phyloP scores from a whole-genome alignment of 2,329 filamentous ascomycete genomes.

The Fusarium equiseti region DNA sequence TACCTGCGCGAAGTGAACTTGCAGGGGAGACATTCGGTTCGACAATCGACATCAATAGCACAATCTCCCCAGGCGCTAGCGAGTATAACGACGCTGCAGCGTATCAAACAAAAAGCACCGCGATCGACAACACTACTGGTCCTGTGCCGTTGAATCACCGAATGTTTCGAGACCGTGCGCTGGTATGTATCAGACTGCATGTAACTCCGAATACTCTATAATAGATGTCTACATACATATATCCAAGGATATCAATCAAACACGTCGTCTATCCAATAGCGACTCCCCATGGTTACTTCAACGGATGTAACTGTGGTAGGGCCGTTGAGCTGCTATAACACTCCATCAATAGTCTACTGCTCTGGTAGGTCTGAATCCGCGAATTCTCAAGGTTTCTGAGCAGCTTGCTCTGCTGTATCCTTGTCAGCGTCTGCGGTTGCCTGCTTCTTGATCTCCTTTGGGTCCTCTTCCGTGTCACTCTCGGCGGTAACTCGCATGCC shows the following conservation, averaged over 20 bases:
- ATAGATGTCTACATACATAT: slow-evolving; percentile 26
- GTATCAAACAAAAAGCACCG: slow-evolving; percentile 13
- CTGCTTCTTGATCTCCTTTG: slow-evolving; percentile 36
- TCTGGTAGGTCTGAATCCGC: neutral
- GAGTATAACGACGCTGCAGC: slow-evolving; percentile 2
- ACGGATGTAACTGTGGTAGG: slow-evolving; percentile 12
- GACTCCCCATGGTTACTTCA: neutral
- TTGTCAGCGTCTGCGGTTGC: slow-evolving; percentile 27
- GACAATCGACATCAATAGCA: neutral
- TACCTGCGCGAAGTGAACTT: neutral
- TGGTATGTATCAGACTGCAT: slow-evolving; percentile 12
- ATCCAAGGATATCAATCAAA: slow-evolving; percentile 30
- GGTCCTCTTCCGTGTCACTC: slow-evolving; percentile 76
- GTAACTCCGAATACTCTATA: slow-evolving; percentile 22
- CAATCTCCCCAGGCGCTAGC: neutral
- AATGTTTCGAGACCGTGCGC: slow-evolving; percentile 21
- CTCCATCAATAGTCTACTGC: slow-evolving; percentile 6
- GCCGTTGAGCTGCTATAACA: slow-evolving; percentile 5
- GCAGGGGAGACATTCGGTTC: neutral
- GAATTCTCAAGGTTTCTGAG: slow-evolving; percentile 28
- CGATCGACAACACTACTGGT: slow-evolving; percentile 18
- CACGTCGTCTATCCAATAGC: slow-evolving; percentile 21
- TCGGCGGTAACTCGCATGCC: slow-evolving; percentile 78
- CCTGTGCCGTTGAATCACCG: slow-evolving; percentile 18
- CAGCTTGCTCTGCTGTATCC: slow-evolving; percentile 14